phyloP scores from a whole-genome alignment of 2,329 filamentous ascomycete species.

The Myotisia sp. region DNA sequence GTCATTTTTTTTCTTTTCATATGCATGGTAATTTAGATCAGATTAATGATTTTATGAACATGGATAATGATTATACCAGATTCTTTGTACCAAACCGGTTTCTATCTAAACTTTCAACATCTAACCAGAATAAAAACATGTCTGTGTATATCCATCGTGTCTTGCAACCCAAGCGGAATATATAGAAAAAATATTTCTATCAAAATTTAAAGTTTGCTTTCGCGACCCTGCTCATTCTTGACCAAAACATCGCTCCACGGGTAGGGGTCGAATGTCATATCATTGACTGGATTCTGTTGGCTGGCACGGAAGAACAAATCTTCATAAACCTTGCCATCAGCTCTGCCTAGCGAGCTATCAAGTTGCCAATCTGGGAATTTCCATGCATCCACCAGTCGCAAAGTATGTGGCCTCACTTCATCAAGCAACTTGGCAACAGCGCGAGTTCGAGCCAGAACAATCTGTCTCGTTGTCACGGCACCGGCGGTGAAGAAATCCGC shows the following conservation, averaged over 20 bases:
- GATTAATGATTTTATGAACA: background rate
- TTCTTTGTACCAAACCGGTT: background rate
- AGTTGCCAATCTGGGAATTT: constrained; percentile 66
- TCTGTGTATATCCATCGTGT: no score
- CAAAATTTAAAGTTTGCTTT: constrained; percentile 25
- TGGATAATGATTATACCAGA: background rate
- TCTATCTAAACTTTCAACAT: background rate
- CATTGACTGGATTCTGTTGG: constrained; percentile 59
- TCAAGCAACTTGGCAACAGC: constrained; percentile 55
- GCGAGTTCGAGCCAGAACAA: constrained; percentile 52
- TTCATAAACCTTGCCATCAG: constrained; percentile 63
- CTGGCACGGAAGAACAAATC: constrained; percentile 61
- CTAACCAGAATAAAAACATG: background rate
- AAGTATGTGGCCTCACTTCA: constrained; percentile 58
- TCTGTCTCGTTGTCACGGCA: constrained; percentile 58
- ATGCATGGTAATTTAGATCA: no score
- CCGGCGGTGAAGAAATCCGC: constrained; percentile 58
- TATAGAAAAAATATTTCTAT: background rate
- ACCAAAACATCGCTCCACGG: constrained; percentile 48
- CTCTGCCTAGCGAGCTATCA: constrained; percentile 54
- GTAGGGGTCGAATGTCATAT: constrained; percentile 57
- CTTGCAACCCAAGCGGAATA: no score
- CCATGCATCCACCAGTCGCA: constrained; percentile 59
- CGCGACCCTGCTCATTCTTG: constrained; percentile 36
- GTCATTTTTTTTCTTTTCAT: constrained; percentile 1